Conservation (phyloP, 2,329 filamentous ascomycete genomes). For the Fusarium sp. region DNA sequence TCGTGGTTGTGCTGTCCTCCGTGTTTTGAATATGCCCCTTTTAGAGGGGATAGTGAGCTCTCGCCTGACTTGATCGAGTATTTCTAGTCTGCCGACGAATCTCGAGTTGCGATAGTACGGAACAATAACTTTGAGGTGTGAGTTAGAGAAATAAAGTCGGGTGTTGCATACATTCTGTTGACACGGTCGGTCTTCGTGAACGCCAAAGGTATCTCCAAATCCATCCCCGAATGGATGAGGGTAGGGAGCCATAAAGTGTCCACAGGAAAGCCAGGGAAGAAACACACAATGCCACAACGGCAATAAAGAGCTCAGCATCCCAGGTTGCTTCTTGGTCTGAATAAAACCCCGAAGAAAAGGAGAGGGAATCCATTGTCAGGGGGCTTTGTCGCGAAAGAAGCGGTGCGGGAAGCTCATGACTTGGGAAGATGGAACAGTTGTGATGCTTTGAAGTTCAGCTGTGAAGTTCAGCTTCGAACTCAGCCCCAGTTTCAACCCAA, state of each 20-base stretch:
- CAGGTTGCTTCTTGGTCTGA: too few relatives aligned
- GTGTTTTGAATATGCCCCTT: not conserved
- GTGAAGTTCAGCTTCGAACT: not conserved
- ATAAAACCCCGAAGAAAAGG: not conserved
- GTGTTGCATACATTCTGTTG: not conserved
- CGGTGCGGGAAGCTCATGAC: not conserved
- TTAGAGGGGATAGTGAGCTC: not conserved
- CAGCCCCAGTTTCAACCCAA: not conserved
- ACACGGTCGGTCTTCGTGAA: not conserved
- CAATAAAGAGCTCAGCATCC: too few relatives aligned
- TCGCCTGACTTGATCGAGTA: not conserved
- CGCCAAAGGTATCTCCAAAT: not conserved
- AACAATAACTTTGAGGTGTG: not conserved
- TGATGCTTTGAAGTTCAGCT: not conserved
- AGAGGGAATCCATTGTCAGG: not conserved
- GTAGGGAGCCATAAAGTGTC: not conserved
- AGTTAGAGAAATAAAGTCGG: not conserved
- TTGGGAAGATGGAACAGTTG: not conserved
- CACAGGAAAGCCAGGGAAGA: too few relatives aligned
- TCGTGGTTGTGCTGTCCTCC: not conserved
- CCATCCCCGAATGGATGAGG: not conserved
- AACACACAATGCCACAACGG: too few relatives aligned
- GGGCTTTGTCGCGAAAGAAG: not conserved
- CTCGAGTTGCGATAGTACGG: not conserved
- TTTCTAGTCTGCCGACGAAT: not conserved